These are phyloP conservation scores for Quambalaria eucalypti DNA, from an alignment of 1,284 basidiomycete species.

Conservation along the genomic window DNA sequence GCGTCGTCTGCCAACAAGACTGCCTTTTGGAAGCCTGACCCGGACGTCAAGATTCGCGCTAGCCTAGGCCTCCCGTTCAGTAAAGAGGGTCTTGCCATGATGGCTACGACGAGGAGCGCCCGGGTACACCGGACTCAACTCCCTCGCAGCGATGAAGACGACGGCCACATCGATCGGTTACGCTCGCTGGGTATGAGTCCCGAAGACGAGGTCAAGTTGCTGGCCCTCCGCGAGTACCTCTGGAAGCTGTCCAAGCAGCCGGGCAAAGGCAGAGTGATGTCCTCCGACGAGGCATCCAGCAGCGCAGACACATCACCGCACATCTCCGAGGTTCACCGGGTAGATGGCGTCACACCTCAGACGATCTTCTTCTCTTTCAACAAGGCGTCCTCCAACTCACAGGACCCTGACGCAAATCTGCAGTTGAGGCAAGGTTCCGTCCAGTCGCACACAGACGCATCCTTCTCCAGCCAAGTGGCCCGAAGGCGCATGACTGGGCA, in stretches of 20 bases:
- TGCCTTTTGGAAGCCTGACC: constrained; percentile 27
- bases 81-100: constrained; percentile 23
- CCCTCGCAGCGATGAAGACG: constrained; percentile 56
- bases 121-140: constrained; percentile 12
- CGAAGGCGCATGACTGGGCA: constrained; percentile 21
- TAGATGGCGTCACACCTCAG: constrained; percentile 71
- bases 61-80: constrained; percentile 27
- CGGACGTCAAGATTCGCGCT: constrained; percentile 11
- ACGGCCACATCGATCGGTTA: constrained; percentile 61
- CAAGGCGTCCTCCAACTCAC: not conserved
- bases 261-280: not conserved
- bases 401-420: not conserved
- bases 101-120: constrained; percentile 19
- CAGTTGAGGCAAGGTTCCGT: constrained; percentile 11
- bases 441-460: constrained; percentile 23
- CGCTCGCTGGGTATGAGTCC: constrained; percentile 71
- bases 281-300: not conserved
- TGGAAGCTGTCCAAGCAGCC: constrained; percentile 41
- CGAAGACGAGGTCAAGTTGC: constrained; percentile 69
- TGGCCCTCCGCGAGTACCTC: constrained; percentile 78
- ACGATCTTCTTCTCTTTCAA: constrained; percentile 74
- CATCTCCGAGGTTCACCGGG: constrained; percentile 54
- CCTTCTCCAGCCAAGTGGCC: constrained; percentile 26
- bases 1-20: constrained; percentile 56
- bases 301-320: too few relatives aligned